Percentiles rank a stretch among this genome's conserved stretches.
phyloP scores from a whole-genome alignment of 371 early-diverging fungal species.

The Zancudomyces culisetae region DNA sequence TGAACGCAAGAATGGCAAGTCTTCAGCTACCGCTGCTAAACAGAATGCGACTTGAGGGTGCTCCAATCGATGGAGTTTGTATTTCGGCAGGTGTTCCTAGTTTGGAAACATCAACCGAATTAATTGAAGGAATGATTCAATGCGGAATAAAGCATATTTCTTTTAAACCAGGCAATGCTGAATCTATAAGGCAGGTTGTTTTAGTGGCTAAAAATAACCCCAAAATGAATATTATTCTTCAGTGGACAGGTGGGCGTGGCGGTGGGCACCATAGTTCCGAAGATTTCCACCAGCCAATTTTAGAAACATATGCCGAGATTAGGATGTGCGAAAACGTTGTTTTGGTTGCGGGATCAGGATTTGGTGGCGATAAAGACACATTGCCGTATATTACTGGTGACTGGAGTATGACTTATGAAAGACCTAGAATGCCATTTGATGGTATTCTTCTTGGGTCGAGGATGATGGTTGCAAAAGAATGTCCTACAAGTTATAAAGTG shows the following conservation, averaged over 20 bases:
- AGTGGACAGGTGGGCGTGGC: slow-evolving; percentile 95
- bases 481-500: slow-evolving; percentile 48
- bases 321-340: slow-evolving; percentile 68
- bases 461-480: slow-evolving; percentile 83
- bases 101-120: slow-evolving; percentile 59
- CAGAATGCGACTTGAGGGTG: slow-evolving; percentile 59
- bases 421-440: slow-evolving; percentile 88
- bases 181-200: slow-evolving; percentile 65
- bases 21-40: slow-evolving; percentile 72
- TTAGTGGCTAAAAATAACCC: slow-evolving; percentile 68
- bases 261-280: slow-evolving; percentile 92
- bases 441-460: slow-evolving; percentile 86
- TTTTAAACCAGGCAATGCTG: slow-evolving; percentile 73
- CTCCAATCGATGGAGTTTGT: slow-evolving; percentile 39
- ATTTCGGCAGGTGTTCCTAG: slow-evolving; percentile 80
- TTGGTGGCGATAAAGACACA: slow-evolving; percentile 76
- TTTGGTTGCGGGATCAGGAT: slow-evolving; percentile 78
- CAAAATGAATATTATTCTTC: slow-evolving; percentile 66
- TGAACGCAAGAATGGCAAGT: slow-evolving; percentile 73
- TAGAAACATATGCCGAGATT: slow-evolving; percentile 72
- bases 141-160: slow-evolving; percentile 76
- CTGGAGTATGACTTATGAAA: slow-evolving; percentile 62
- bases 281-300: slow-evolving; percentile 80
- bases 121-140: slow-evolving; percentile 44
- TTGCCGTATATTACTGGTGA: slow-evolving; percentile 83